Base-by-base conservation (phyloP, 2,329 filamentous ascomycete species). In the Diaporthe sp. region DNA sequence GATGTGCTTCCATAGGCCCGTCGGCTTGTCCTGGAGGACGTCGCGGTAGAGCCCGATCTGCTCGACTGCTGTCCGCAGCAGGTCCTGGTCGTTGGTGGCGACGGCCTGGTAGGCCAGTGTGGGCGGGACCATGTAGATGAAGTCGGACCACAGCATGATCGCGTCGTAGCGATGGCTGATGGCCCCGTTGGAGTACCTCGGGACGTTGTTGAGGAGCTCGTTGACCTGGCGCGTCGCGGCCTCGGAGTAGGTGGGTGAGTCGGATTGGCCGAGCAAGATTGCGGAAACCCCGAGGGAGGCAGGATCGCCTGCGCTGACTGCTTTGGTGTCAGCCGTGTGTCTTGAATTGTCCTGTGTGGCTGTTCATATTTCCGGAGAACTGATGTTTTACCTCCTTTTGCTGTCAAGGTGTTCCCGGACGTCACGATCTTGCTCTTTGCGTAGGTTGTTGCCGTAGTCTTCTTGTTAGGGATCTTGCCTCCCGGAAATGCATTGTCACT, bases 161-260 rank as follows among this genome's bases (percentile, higher is more conserved):
- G 55, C 55, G 33, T 58, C 33, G 55, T 58, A 58, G 19, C 55
- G 55, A 22, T 58, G 55, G 55, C 55, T 58, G 19, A 58, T 58
- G 19, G 55, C 55, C 33, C 55, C 55, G 55, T 58, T 58, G 33
- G 55, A 25, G 30, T 58, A 58, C 10, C 30, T 38, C 15, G 33
- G 55, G 33, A 58, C 10, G 5, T 58, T 38, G 33, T 58, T 58
- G 4, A 58, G 33, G 33, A 58, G 55, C 55, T 58, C 55, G 55
- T 58, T 58, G 9, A 58, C 55, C 22, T 58, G 55, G 9, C 19
- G 55, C 33, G 55, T 58, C 12, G 33, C 55, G 8, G 55, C 55
- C 6, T 58, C 19, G 19, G 55, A n/a, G 22, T 58, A 58, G 22
- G 33, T 40, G 4, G 55, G n/a, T 15, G 30, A 58, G 55, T 58